Evolutionary conservation across 192 early-diverging fungal genomes (phyloP), one percentile per base, ranked within the genome.

Genomic region (Linnemannia hyalina): DNA sequence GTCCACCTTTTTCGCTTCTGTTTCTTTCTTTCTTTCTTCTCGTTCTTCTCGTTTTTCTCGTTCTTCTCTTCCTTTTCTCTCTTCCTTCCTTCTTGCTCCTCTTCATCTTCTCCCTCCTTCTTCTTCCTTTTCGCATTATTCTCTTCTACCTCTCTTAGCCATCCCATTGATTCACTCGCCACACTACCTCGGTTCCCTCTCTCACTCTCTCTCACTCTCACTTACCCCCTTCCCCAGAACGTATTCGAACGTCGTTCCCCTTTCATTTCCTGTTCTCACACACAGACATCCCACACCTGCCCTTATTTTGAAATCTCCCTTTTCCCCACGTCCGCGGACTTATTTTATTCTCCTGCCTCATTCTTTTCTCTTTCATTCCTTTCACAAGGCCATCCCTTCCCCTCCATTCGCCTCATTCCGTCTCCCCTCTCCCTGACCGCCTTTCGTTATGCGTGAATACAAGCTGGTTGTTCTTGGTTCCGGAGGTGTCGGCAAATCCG

Each of bases 401-500:
- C 13, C 0, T 54, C 44, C n/a, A 35, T 73, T 73, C 15, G 4
- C 35, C 16, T 35, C 35, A 35, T 35, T 73, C 41, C 57, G 15
- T 68, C 4, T 44, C 1, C 20, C n/a, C 47, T 55, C 52, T 70
- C 40, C 29, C 18, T 29, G 5, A 65, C 60, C 26, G 44, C 71
- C 41, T 20, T 20, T 22, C 16, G 65, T 8, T 60, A 97, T 96
- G 94, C 95, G 95, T 83, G 98, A 99, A 89, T 99, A 98, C 90
- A 97, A 98, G 85, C 91, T 99, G 47, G 98, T 99, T 54, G 97
- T 99, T 76, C 90, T 99, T 41, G 98, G 98, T 49, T 96, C 95
- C 79, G 98, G 97, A 86, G 97, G 93, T 79, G 95, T 96, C 54
- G 95, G 95, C 36, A 96, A 97, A 90, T 97, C 96, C 49, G 97